Evolutionary conservation across 805 yeast genomes (phyloP).

Genomic region (Myxozyma udenii): DNA sequence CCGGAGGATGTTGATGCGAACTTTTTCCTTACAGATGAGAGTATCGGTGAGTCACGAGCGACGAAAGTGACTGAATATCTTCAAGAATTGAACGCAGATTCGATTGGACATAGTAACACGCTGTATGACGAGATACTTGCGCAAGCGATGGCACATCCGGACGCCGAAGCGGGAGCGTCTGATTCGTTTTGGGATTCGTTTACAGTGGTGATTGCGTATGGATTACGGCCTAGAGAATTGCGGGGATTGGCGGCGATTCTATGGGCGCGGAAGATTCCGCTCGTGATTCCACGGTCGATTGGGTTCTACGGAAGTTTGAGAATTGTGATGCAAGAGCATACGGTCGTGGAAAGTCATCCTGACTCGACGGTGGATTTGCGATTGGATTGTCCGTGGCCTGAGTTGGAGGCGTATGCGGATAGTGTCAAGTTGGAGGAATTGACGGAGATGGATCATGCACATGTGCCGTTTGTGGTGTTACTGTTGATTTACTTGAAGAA

Average conservation of each 20-base stretch:
- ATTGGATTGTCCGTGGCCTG: conserved; percentile 69
- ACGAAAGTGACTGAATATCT: conserved; percentile 44
- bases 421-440: conserved; percentile 49
- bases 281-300: conserved; percentile 49
- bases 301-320: conserved; percentile 68
- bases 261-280: conserved; percentile 51
- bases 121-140: background rate
- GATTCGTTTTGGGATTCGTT: conserved; percentile 49
- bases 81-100: conserved; percentile 61
- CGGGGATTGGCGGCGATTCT: conserved; percentile 40
- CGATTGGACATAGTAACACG: conserved; percentile 40
- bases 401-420: conserved; percentile 51
- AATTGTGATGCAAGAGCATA: conserved; percentile 53
- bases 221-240: conserved; percentile 35
- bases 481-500: conserved; percentile 52
- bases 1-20: conserved; percentile 52
- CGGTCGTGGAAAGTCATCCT: conserved; percentile 65
- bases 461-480: conserved; percentile 67
- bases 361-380: conserved; percentile 62
- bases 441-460: conserved; percentile 48
- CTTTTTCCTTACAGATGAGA: conserved; percentile 54
- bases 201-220: conserved; percentile 49
- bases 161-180: conserved; percentile 4
- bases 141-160: background rate
- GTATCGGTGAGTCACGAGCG: conserved; percentile 46